Percentiles rank a stretch among this genome's conserved stretches.
Evolutionary conservation across 2,329 filamentous ascomycete species (phyloP).

Genomic region (Aspergillus eucalypticola): DNA sequence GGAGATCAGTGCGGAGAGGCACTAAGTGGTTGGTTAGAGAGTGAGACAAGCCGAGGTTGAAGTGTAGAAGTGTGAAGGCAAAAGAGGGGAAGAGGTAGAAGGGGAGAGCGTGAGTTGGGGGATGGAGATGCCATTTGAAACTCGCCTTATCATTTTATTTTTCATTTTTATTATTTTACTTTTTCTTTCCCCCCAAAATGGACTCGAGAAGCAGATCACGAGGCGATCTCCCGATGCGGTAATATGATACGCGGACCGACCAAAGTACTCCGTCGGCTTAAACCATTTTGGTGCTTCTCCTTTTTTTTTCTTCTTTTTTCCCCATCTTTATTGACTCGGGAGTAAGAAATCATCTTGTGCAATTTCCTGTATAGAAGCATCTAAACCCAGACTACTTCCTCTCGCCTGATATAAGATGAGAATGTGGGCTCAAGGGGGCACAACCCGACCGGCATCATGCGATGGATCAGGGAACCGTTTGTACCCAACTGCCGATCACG

Average conservation of each 20-base stretch:
- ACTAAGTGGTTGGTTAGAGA: background rate
- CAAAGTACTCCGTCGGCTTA: background rate
- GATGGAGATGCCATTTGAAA: too few relatives aligned
- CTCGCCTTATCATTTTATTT: too few relatives aligned
- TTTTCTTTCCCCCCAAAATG: too few relatives aligned
- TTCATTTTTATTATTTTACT: too few relatives aligned
- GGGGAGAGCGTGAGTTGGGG: background rate
- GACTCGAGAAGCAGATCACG: background rate
- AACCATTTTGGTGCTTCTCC: background rate
- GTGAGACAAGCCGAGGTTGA: background rate
- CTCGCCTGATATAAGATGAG: too few relatives aligned
- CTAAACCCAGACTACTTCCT: too few relatives aligned
- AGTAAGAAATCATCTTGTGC: too few relatives aligned
- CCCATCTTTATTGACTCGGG: background rate
- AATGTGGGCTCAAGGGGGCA: too few relatives aligned
- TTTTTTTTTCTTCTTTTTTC: background rate
- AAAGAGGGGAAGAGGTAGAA: background rate
- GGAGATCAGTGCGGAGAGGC: background rate
- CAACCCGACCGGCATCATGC: background rate
- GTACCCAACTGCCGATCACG: constrained; percentile 9
- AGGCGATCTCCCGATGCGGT: constrained; percentile 4
- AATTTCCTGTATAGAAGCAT: too few relatives aligned
- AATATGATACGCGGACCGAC: constrained; percentile 1
- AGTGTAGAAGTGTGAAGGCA: background rate
- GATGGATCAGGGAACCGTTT: background rate